Base-by-base conservation (phyloP, 768 basidiomycete species). In the Hebeloma cylindrosporum region DNA sequence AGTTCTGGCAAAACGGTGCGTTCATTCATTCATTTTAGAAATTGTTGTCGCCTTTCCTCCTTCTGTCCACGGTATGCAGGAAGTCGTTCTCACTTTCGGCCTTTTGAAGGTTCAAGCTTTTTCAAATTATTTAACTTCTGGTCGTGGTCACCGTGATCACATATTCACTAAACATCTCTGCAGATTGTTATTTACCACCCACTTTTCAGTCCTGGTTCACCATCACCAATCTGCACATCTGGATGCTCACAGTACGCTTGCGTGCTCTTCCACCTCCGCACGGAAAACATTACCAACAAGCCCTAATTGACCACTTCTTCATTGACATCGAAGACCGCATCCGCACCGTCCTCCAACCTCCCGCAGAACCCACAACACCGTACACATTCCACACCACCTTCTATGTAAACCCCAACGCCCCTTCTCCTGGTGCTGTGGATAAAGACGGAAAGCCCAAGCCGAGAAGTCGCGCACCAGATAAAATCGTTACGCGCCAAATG, bases 151-250 rank as follows among this genome's bases (percentile, higher is more conserved):
- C n/a, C n/a, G n/a, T n/a, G n/a, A n/a, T n/a, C n/a, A n/a, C n/a
- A n/a, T n/a, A n/a, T n/a, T n/a, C n/a, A n/a, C n/a, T n/a, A n/a
- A n/a, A n/a, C n/a, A n/a, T 11, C 27, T 27, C 21, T 16, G 0
- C 56, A 96, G 94, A 80, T 48, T 95, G 89, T 58, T 74, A 74
- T 47, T 75, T 97, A 5, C 93, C 94, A 7, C 86, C 85, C 9
- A 96, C 95, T 0, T 96, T 95, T 65, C 94, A 97, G 59, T 90
- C 95, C 11, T 97, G 93, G 89, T 97, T 97, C 68, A 90, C 89
- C 3, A 69, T 96, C 39, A 91, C 91, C 21, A 93, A 94, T 52
- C 74, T 97, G 21, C 93, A 98, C 65, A 72, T 97, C 36, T 94
- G 93, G 87, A 73, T 97, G 53, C 80, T 94, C 38, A 85, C 85